Conservation (phyloP, 768 basidiomycete species). For the Pholiota conissans region DNA sequence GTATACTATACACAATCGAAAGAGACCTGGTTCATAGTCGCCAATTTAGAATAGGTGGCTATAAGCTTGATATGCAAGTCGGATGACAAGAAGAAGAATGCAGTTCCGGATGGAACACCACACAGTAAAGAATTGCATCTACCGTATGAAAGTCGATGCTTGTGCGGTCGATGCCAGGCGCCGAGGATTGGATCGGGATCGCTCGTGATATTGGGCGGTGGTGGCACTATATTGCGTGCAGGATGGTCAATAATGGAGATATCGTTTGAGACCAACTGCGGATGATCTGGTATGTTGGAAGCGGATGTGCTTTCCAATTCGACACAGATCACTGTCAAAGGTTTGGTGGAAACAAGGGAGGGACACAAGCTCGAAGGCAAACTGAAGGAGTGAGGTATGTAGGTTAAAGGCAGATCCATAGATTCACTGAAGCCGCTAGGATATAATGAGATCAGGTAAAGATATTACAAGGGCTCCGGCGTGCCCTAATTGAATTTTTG, state of each 20-base stretch:
- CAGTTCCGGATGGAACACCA: no score
- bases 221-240: neutral
- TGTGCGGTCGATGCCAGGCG: neutral
- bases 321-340: neutral
- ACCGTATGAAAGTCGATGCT: no score
- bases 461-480: neutral
- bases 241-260: neutral
- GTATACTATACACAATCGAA: no score
- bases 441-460: neutral
- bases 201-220: neutral
- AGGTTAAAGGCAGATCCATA: neutral
- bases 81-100: no score
- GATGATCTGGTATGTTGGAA: no score
- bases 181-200: neutral
- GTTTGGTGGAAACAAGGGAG: neutral
- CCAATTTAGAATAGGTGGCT: no score
- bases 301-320: no score
- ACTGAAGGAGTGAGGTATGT: neutral
- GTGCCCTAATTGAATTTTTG: neutral
- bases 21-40: no score
- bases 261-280: neutral
- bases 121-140: no score
- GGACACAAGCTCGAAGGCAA: neutral
- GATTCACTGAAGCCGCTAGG: neutral
- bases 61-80: no score